A percentile compares a stretch with the other conserved stretches of the same genome.
These are phyloP conservation scores for Mucor saturninus DNA, from an alignment of 371 early-diverging fungal species.

Conservation along the genomic window DNA sequence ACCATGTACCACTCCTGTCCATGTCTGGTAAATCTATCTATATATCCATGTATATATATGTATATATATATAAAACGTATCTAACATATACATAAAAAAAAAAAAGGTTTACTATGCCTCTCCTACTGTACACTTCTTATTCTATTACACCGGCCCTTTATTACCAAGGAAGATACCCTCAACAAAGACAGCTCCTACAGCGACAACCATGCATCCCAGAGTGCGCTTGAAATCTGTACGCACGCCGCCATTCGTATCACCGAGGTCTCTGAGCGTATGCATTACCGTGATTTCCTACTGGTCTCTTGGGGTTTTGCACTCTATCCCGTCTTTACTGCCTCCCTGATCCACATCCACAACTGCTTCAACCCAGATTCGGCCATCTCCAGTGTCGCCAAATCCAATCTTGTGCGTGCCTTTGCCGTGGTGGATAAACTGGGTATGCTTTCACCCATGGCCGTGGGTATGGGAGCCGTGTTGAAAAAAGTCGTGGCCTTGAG, in stretches of 20 bases:
- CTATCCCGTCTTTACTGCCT: constrained; percentile 53
- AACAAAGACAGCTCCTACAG: background rate
- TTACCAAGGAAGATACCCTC: constrained; percentile 16
- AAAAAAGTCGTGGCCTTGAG: constrained; percentile 15
- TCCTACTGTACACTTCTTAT: constrained; percentile 74
- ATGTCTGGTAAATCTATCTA: constrained; percentile 29
- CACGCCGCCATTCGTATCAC: constrained; percentile 44
- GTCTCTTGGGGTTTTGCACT: constrained; percentile 59
- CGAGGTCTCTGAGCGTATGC: constrained; percentile 31
- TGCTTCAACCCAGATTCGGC: constrained; percentile 36
- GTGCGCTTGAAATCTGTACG: constrained; percentile 49
- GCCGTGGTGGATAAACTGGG: constrained; percentile 18
- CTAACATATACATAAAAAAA: too few species aligned
- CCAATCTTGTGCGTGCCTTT: constrained; percentile 28
- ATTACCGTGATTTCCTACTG: constrained; percentile 30
- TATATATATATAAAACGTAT: too few species aligned
- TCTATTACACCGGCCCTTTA: constrained; percentile 76
- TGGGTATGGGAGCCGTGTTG: constrained; percentile 10
- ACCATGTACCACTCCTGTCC: constrained; percentile 21
- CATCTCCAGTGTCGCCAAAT: constrained; percentile 38
- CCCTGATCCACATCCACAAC: constrained; percentile 50
- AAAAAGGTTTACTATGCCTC: constrained; percentile 50
- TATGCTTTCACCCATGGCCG: constrained; percentile 4
- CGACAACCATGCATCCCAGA: constrained; percentile 24
- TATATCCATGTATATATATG: too few species aligned